Conservation (phyloP, 345 rosid genomes). For the Acer negundo region DNA sequence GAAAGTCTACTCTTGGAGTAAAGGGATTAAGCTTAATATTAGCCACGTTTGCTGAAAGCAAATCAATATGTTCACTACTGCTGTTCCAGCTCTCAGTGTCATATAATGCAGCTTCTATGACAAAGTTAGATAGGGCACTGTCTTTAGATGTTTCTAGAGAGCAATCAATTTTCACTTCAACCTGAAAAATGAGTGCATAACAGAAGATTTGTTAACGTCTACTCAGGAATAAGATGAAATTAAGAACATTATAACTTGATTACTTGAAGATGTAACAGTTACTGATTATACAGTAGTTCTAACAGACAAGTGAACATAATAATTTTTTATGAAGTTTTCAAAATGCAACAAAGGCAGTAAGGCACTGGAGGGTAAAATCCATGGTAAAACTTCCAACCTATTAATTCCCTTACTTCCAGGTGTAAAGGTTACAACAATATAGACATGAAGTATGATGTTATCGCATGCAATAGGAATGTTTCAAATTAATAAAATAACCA, state of each 20-base stretch:
- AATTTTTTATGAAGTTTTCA: background rate
- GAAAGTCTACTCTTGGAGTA: constrained; percentile 53
- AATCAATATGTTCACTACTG: constrained; percentile 37
- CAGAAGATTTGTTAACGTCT: constrained; percentile 4
- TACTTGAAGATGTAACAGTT: background rate
- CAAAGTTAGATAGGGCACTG: constrained; percentile 50
- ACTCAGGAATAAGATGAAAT: constrained; percentile 1
- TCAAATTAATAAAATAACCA: background rate
- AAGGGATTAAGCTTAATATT: constrained; percentile 49
- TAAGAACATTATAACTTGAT: constrained; percentile 11
- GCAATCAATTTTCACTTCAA: constrained; percentile 86
- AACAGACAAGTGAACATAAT: background rate
- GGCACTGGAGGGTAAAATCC: background rate
- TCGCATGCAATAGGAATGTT: constrained; percentile 2
- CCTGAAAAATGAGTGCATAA: constrained; percentile 42
- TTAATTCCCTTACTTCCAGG: background rate
- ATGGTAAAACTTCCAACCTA: background rate
- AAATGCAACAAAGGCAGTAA: background rate
- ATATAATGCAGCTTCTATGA: constrained; percentile 75
- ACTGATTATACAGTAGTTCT: background rate
- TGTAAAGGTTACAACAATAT: background rate
- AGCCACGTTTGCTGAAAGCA: constrained; percentile 67
- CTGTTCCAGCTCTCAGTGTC: constrained; percentile 69
- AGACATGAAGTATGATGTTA: background rate
- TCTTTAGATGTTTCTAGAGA: constrained; percentile 52